Base-by-base conservation (phyloP, 208 protist species). In the Lotmaria passim region DNA sequence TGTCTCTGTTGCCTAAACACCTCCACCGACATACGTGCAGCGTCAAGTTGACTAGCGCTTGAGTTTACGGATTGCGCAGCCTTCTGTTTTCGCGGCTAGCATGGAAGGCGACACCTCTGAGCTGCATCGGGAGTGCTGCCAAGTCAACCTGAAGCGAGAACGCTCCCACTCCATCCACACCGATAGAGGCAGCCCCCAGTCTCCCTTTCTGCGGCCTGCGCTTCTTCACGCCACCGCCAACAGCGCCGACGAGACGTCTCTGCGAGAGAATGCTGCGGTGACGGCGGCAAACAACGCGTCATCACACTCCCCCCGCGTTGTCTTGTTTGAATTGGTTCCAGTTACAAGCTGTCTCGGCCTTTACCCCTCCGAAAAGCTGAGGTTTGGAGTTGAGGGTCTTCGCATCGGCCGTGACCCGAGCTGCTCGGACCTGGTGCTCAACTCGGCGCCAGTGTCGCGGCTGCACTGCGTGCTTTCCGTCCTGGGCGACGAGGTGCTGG, bases 381-480 rank as follows among this genome's bases (percentile, higher is more conserved):
- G 39, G 17, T 90, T 90, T 55, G 78, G 81, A 21, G 64, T 76
- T 23, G 76, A 86, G 24, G 78, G 79, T 14, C 50, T 83, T 10
- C 70, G 73, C 44, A 60, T 91, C 23, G 85, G 85, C 15, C 78
- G 85, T 0, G 82, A 91, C 56, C 74, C 74, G 17, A 17, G 47
- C 17, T 75, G 68, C 47, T 86, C 75, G 33, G 76, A 81, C 17
- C 15, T 88, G 2, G 69, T 79, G 10, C 50, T 90, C 46, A 21
- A 65, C 26, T 60, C 53, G 2, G 58, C 58, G 21, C 57, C 67
- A 15, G 67, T 89, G n/a, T 89, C 77, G 14, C 58, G 75, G 14
- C 69, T 89, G 41, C 83, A 90, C 68, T 87, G 81, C 53, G 75
- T 75, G 1, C 67, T 86, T 36, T 92, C 77, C 58, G 76, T 81